Evolutionary conservation across 2,329 filamentous ascomycete genomes (phyloP), one percentile per base, ranked within the genome.

Genomic region (Exophiala phaeomuriformis): DNA sequence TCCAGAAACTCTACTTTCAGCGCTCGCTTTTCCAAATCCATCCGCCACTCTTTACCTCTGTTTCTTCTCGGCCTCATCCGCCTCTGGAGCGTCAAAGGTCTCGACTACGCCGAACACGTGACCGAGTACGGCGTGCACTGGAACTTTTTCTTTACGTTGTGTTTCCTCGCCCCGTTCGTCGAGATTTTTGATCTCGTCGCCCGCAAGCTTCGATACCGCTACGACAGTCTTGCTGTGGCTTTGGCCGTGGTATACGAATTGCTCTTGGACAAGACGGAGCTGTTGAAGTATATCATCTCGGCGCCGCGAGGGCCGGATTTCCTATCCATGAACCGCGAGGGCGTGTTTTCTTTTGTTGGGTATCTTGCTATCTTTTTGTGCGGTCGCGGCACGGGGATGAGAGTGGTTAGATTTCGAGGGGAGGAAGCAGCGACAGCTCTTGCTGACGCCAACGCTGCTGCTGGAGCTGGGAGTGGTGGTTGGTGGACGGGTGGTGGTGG

Each of bases 141-240:
- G 93, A 98, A 98, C 70, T 98, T 98, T 71, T 98, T 98, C 77
- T 97, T 97, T 72, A 98, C 93, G 0, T 77, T 98, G 6, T 90
- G 84, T 4, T 80, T 96, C 45, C 73, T 98, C 28, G 89, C 91
- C 0, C 90, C 90, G 0, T 95, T 95, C 64, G 83, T 95, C 49
- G 90, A 91, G 30, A 68, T 91, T 56, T 88, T 94, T 67, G 80
- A 85, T 0, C 73, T 84, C 0, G 80, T 91, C 53, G 75, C 77
- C 10, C 52, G 47, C 19, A 51, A 71, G 95, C 3, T 86, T 87
- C 2, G 47, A 48, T 41, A 41, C 9, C 39, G 19, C 0, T 91
- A 89, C 65, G 85, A 89, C 10, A 75, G 80, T 1, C 77, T 96
- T 30, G 83, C 88, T 0, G 72, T 95, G 52, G 66, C 85, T 1